Base-by-base conservation (phyloP, 2,329 filamentous ascomycete genomes). In the Trichothecium sympodiale region DNA sequence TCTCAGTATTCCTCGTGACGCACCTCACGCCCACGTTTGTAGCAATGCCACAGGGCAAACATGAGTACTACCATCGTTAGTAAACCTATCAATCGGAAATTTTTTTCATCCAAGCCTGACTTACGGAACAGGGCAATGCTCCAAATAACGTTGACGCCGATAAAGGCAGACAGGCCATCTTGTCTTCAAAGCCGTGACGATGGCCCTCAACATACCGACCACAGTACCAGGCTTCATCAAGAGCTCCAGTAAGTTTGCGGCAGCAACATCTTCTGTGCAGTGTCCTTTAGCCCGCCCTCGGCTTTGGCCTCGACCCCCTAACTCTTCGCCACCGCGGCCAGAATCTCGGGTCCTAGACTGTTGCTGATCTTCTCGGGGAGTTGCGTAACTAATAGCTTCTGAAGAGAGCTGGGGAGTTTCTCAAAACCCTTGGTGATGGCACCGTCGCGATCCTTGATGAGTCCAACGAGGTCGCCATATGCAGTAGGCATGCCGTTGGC, bases 11-110 rank as follows among this genome's bases (percentile, higher is more conserved):
- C 74, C 52, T 82, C 80, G 10, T 96, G 72, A 34, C 91, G 75
- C 6, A 78, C 79, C 62, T 98, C 89, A 31, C 77, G 77, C 28
- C 91, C 91, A 36, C 91, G 83, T 65, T 96, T 96, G 61, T 96
- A 82, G 62, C 88, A 96, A 62, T 96, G 98, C 88, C 89, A 98
- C 49, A 96, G 79, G 31, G 94, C 85, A 53, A 94, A 91, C 38
- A 98, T 72, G n/a, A n/a, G n/a, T n/a, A n/a, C n/a, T n/a, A n/a
- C n/a, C n/a, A n/a, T n/a, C n/a, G n/a, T n/a, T n/a, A n/a, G n/a
- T 12, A 17, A 18, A 29, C 14, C 14, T 7, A 32, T 6, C 6
- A 25, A 25, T 25, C 20, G 20, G 6, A 6, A 25, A 10, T 25
- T n/a, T n/a, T 32, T 31, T 17, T 17, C 14, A 18, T 30, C 44